Conservation (phyloP, 768 basidiomycete genomes). For the Leccinum longicurvipes region DNA sequence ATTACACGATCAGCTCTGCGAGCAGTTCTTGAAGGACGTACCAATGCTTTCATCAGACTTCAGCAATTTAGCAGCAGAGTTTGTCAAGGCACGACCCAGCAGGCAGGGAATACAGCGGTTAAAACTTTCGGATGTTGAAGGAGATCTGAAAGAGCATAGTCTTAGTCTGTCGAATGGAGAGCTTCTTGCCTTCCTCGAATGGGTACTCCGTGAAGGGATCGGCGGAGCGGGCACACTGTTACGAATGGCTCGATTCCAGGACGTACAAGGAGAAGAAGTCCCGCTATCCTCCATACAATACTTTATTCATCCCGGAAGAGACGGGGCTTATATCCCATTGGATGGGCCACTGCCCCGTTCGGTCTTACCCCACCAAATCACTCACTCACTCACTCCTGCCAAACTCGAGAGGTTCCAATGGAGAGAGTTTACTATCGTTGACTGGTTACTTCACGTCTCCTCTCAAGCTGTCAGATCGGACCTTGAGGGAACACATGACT, state of each 20-base stretch:
- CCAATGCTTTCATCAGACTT: slow-evolving; percentile 66
- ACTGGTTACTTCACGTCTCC: slow-evolving; percentile 70
- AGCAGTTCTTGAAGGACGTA: slow-evolving; percentile 50
- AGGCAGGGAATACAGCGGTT: not conserved
- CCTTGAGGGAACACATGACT: slow-evolving; percentile 47
- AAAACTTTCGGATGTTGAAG: not conserved
- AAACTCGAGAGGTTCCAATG: slow-evolving; percentile 65
- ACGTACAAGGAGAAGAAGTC: slow-evolving; percentile 49
- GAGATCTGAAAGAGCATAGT: not conserved
- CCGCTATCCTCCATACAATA: slow-evolving; percentile 61
- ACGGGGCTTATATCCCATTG: slow-evolving; percentile 52
- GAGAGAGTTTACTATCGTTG: slow-evolving; percentile 64
- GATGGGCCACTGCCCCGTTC: slow-evolving; percentile 77
- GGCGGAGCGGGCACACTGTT: not conserved
- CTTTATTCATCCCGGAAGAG: slow-evolving; percentile 50
- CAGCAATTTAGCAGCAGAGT: slow-evolving; percentile 49
- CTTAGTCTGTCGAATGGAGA: slow-evolving; percentile 1
- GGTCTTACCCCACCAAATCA: slow-evolving; percentile 58
- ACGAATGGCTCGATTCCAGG: slow-evolving; percentile 38
- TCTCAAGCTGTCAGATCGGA: slow-evolving; percentile 38
- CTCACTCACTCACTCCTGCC: slow-evolving; percentile 50
- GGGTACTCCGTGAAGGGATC: not conserved
- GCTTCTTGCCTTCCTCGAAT: slow-evolving; percentile 6
- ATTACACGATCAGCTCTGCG: not conserved
- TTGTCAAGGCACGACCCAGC: slow-evolving; percentile 25